These are phyloP conservation scores for Vinca major DNA, from an alignment of 305 asterid species.

Conservation along the genomic window DNA sequence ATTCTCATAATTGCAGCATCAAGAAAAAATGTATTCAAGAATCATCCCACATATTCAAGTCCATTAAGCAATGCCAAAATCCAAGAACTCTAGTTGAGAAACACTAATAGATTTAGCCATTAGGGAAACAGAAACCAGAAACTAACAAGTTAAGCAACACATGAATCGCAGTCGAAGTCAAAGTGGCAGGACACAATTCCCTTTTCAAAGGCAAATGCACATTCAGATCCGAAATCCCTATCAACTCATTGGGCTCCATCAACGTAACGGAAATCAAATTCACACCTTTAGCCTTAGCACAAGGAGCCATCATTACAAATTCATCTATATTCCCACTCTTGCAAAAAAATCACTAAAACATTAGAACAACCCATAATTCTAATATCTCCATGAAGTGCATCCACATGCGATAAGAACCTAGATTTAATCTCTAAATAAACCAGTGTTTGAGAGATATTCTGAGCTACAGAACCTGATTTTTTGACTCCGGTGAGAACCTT, in stretches of 20 bases:
- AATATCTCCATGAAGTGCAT: too few species aligned
- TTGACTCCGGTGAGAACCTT: constrained; percentile 83
- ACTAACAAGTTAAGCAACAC: constrained; percentile 23
- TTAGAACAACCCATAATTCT: too few species aligned
- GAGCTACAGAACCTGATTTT: constrained; percentile 80
- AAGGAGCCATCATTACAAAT: too few species aligned
- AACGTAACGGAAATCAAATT: too few species aligned
- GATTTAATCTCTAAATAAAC: constrained; percentile 63
- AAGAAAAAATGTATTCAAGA: not conserved
- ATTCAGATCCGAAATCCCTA: too few species aligned
- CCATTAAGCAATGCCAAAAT: not conserved
- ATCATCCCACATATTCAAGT: not conserved
- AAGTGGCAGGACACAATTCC: too few species aligned
- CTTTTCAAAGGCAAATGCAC: too few species aligned
- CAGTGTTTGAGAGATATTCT: constrained; percentile 77
- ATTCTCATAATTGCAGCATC: not conserved
- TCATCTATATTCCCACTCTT: too few species aligned
- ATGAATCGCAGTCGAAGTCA: constrained; percentile 88
- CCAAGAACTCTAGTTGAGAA: not conserved
- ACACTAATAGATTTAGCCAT: not conserved
- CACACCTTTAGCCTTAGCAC: too few species aligned
- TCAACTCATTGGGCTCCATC: too few species aligned
- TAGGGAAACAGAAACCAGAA: not conserved
- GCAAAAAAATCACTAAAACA: too few species aligned
- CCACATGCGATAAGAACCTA: constrained; percentile 65